These are phyloP conservation scores for Spirogloea muscicola DNA, from an alignment of 139 green algal species.

Conservation along the genomic window DNA sequence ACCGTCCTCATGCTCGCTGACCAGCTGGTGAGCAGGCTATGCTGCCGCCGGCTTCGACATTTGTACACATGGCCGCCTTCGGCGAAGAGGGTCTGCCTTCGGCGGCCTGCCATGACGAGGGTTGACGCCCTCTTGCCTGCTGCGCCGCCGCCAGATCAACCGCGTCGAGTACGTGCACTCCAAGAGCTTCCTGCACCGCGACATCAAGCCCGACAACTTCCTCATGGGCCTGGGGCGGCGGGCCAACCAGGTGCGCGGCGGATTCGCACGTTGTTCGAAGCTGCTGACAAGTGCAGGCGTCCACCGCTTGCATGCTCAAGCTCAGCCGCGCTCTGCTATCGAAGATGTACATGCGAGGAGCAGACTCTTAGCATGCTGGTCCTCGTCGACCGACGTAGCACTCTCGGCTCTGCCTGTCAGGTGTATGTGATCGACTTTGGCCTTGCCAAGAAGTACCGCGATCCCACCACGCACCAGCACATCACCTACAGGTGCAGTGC, in stretches of 20 bases:
- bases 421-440: constrained; percentile 99
- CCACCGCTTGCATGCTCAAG: too few relatives aligned
- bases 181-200: constrained; percentile 93
- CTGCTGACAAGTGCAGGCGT: background rate
- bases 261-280: background rate
- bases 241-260: constrained; percentile 81
- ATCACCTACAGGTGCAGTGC: constrained; percentile 78
- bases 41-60: too few relatives aligned
- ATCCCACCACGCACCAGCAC: constrained; percentile 96
- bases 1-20: constrained; percentile 99
- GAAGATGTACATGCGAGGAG: background rate
- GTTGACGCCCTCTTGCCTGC: background rate
- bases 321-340: too few relatives aligned
- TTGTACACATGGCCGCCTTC: too few relatives aligned
- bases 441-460: constrained; percentile 96
- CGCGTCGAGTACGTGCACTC: constrained; percentile 95
- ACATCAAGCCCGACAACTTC: constrained; percentile 99
- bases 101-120: too few relatives aligned
- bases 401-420: too few relatives aligned
- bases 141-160: constrained; percentile 20
- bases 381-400: background rate
- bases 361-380: background rate
- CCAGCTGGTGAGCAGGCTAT: constrained; percentile 91
- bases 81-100: too few relatives aligned
- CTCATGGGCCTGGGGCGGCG: constrained; percentile 94